Percentiles rank a stretch among this genome's conserved stretches.
These are phyloP conservation scores for Toxoplasma gondii DNA, from an alignment of 169 alveolate genomes.

Conservation along the genomic window DNA sequence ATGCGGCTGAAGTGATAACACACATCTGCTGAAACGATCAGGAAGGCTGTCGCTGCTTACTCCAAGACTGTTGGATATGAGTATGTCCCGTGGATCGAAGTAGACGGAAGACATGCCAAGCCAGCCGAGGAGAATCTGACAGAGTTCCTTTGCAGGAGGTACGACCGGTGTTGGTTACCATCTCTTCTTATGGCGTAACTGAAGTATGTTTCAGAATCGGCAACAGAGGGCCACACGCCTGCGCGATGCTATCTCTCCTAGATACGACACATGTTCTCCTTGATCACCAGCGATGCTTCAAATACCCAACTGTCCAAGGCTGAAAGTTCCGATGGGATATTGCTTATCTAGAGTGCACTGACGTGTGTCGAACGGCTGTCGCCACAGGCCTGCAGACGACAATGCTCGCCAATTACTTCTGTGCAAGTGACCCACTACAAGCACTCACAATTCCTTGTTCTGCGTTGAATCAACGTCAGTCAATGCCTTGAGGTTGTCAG, in stretches of 20 bases:
- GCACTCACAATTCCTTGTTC: too few relatives aligned
- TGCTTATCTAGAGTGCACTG: too few relatives aligned
- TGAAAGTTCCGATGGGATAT: not conserved
- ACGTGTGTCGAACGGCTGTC: too few relatives aligned
- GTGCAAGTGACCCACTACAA: not conserved
- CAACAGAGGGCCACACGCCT: constrained; percentile 11
- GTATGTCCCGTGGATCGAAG: constrained; percentile 28
- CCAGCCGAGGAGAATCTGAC: constrained; percentile 23
- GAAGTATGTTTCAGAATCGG: not conserved
- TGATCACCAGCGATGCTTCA: not conserved
- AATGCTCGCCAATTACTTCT: not conserved
- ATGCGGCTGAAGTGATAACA: not conserved
- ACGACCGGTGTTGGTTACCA: not conserved
- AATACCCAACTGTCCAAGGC: not conserved
- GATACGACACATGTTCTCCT: not conserved
- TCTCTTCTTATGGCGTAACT: not conserved
- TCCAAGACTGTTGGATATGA: constrained; percentile 25
- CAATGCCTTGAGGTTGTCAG: too few relatives aligned
- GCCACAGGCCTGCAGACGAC: not conserved
- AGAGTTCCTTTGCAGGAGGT: constrained; percentile 14
- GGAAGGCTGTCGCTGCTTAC: constrained; percentile 21
- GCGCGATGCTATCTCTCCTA: constrained; percentile 23
- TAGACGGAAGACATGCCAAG: constrained; percentile 16
- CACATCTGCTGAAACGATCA: not conserved
- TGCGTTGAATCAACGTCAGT: too few relatives aligned